Conservation (phyloP, 2,329 filamentous ascomycete species). For the Helotiales sp. region DNA sequence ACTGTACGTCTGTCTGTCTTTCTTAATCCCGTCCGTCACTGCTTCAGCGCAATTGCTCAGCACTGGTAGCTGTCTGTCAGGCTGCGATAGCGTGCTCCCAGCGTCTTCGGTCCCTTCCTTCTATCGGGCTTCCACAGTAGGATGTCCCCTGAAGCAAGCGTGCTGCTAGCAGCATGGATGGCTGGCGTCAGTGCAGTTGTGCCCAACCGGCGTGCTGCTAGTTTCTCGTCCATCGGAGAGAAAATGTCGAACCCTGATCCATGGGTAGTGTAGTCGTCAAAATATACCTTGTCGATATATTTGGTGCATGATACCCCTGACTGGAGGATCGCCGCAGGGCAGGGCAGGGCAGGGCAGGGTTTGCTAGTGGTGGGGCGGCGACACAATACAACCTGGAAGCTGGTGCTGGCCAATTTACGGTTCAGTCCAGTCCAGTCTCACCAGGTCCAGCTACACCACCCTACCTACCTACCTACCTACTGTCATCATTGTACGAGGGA, state of each 20-base stretch:
- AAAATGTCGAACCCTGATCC: conserved; percentile 29
- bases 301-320: conserved; percentile 19
- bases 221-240: not conserved
- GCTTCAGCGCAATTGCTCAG: not conserved
- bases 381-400: no score
- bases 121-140: conserved; percentile 4
- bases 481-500: no score
- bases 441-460: no score
- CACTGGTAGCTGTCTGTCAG: not conserved
- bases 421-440: no score
- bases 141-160: conserved; percentile 4
- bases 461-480: not conserved
- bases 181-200: conserved; percentile 1
- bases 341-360: conserved; percentile 3
- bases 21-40: no score
- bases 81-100: not conserved
- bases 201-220: conserved; percentile 17
- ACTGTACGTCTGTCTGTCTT: no score
- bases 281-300: conserved; percentile 15
- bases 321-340: conserved; percentile 18
- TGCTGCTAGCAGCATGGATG: not conserved
- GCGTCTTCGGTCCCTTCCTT: not conserved
- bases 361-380: not conserved
- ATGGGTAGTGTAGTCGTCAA: conserved; percentile 28
- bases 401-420: not conserved